Base-by-base conservation (phyloP, 257 asterid species). In the Cruciata laevipes region DNA sequence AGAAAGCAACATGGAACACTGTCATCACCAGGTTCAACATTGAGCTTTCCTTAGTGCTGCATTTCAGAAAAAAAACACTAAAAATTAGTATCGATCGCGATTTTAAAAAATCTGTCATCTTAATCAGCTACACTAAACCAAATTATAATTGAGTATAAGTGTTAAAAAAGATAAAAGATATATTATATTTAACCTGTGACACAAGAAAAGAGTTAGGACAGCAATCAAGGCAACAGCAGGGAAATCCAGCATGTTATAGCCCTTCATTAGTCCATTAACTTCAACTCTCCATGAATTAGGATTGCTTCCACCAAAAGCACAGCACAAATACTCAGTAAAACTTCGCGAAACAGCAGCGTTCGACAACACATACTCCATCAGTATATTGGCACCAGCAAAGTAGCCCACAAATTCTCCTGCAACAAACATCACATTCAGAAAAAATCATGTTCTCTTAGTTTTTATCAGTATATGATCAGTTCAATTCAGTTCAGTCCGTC, bases 301-400 rank as follows among this genome's bases (percentile, higher is more conserved):
- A 30, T 74, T 71, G 16, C 32, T 61, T 53, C 56, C 55, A 37
- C 82, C 85, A 59, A 80, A 74, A 0, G 85, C 73, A 56, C 47
- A 66, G 37, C 77, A 69, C 21, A 80, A 24, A 66, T 80, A 80
- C 77, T 74, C 85, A 2, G 85, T 80, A 71, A 80, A 80, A 62
- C 80, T 74, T 71, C 85, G 74, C 31, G 85, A 75, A 16, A 80
- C 82, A 61, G 78, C 85, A 68, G 82, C 85, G 72, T 80, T 80
- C 52, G 82, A 80, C 35, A 80, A 31, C 7, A 80, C 85, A 69
- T 80, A 80, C 61, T 80, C 85, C 81, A 80, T 77, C 38, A 80
- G 67, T 71, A 77, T 74, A 66, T 80, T 80, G 47, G 82, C 82
- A 27, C 85, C 85, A 13, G 80, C 81, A 69, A 80, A 77, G 69